Evolutionary conservation across 2,329 filamentous ascomycete species (phyloP).

Genomic region (Fusarium sororula): DNA sequence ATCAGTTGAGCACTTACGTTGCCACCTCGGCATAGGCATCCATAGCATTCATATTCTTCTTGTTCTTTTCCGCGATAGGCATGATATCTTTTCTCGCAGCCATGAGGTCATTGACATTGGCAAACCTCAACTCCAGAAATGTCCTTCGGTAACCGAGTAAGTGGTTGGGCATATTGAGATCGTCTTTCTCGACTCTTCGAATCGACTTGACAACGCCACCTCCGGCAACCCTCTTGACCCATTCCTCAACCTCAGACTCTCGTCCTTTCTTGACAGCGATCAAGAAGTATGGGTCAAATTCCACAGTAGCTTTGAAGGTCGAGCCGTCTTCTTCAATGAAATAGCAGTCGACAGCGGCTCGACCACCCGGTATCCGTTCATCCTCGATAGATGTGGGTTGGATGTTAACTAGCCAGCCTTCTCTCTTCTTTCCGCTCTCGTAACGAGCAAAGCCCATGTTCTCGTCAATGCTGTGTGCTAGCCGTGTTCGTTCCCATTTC

Average conservation of each 20-base stretch:
- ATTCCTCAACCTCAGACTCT: constrained; percentile 96
- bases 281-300: constrained; percentile 97
- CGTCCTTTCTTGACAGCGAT: constrained; percentile 88
- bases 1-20: constrained; percentile 64
- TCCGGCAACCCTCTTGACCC: constrained; percentile 79
- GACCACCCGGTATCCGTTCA: constrained; percentile 81
- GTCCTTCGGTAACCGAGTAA: constrained; percentile 88
- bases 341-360: constrained; percentile 94
- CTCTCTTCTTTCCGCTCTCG: constrained; percentile 82
- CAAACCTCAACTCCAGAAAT: constrained; percentile 86
- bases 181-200: constrained; percentile 86
- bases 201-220: constrained; percentile 85
- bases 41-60: constrained; percentile 95
- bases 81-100: constrained; percentile 84
- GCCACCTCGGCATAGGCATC: constrained; percentile 98
- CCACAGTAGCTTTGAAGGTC: constrained; percentile 94
- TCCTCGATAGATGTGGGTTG: constrained; percentile 90
- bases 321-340: constrained; percentile 90
- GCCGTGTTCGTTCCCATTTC: constrained; percentile 83
- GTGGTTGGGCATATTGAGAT: constrained; percentile 94
- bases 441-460: constrained; percentile 92
- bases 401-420: constrained; percentile 96
- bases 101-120: constrained; percentile 86
- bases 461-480: constrained; percentile 92
- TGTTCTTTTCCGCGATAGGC: constrained; percentile 95